phyloP scores from a whole-genome alignment of 164 flowering plant genomes.

The Berberis thunbergii region DNA sequence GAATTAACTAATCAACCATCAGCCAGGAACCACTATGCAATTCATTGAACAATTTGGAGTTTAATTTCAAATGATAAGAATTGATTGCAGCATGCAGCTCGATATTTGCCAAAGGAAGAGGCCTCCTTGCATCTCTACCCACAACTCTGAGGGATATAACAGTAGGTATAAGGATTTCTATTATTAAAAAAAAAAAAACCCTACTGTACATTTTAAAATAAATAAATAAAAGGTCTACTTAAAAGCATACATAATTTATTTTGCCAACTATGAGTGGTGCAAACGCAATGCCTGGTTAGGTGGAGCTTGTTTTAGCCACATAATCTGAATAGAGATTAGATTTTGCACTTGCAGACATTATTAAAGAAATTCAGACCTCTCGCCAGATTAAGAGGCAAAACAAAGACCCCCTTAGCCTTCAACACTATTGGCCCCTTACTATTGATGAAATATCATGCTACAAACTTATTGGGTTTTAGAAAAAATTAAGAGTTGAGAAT shows the following conservation, averaged over 20 bases:
- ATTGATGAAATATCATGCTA: no score
- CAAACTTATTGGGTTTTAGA: no score
- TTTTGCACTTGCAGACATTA: no score
- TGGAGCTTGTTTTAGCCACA: no score
- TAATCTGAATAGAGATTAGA: no score
- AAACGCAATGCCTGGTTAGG: no score
- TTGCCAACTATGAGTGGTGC: no score
- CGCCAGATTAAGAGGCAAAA: no score
- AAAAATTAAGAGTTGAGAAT: no score
- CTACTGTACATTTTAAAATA: background rate
- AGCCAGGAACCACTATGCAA: slow-evolving; percentile 16
- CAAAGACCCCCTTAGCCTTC: no score
- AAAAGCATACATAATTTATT: background rate
- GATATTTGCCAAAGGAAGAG: slow-evolving; percentile 35
- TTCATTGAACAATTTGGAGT: slow-evolving; percentile 28
- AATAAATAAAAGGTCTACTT: background rate
- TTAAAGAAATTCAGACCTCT: no score
- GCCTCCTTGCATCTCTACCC: slow-evolving; percentile 29
- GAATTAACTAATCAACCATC: slow-evolving; percentile 44
- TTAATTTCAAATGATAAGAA: slow-evolving; percentile 40
- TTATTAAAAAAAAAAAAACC: background rate
- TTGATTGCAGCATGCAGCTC: slow-evolving; percentile 44
- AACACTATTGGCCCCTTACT: no score
- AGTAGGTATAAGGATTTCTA: background rate
- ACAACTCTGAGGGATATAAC: slow-evolving; percentile 22